A percentile compares a stretch with the other conserved stretches of the same genome.
Conservation (phyloP, 1,284 basidiomycete genomes). For the Amylostereum areolatum region DNA sequence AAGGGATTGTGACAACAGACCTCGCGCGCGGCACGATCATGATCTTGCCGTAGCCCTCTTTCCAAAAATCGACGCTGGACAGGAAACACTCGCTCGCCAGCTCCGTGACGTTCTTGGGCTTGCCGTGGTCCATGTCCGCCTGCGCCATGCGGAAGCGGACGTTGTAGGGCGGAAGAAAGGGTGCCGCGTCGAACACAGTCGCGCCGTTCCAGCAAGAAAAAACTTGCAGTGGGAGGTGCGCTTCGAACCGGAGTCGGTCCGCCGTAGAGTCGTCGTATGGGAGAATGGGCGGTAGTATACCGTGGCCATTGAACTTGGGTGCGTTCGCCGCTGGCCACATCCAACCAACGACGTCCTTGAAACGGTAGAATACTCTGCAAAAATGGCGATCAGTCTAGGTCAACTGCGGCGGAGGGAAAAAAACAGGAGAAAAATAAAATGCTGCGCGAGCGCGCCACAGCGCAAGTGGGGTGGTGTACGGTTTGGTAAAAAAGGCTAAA, state of each 20-base stretch:
- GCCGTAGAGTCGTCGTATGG: constrained; percentile 16
- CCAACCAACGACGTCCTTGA: neutral
- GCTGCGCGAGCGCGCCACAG: no score
- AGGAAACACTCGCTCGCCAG: constrained; percentile 1
- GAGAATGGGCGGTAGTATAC: constrained; percentile 16
- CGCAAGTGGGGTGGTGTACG: no score
- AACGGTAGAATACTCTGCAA: neutral
- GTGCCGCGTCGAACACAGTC: constrained; percentile 25
- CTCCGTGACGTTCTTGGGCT: neutral
- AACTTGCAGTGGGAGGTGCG: constrained; percentile 30
- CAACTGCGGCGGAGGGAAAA: neutral
- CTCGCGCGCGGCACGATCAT: neutral
- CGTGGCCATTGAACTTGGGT: constrained; percentile 3
- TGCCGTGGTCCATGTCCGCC: neutral
- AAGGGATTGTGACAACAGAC: neutral
- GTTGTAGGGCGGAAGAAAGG: constrained; percentile 11
- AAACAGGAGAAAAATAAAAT: neutral
- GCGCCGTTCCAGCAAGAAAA: constrained; percentile 30
- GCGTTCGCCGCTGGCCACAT: constrained; percentile 5
- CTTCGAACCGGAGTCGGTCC: constrained; percentile 21
- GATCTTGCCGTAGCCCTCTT: neutral
- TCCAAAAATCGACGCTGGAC: constrained; percentile 1
- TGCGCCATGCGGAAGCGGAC: neutral
- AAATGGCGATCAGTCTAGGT: neutral
- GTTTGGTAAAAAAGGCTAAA: no score